These are phyloP conservation scores for Kodamaea restingae DNA, from an alignment of 805 yeast genomes.

Conservation along the genomic window DNA sequence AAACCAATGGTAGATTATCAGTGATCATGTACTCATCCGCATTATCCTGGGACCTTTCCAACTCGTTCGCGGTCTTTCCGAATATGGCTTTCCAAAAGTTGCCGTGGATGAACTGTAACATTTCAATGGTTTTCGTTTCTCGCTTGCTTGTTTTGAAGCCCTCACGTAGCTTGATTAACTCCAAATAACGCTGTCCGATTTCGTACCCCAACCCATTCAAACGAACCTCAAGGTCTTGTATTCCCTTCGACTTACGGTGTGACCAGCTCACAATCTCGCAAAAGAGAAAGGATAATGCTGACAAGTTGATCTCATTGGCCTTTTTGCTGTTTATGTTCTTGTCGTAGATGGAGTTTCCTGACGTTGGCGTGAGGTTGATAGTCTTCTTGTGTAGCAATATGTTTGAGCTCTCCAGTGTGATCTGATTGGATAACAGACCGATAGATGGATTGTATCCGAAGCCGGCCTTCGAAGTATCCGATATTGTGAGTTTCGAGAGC, in stretches of 20 bases:
- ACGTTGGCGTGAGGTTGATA: constrained; percentile 29
- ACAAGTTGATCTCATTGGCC: constrained; percentile 60
- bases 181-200: constrained; percentile 69
- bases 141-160: constrained; percentile 60
- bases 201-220: constrained; percentile 74
- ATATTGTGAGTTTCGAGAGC: constrained; percentile 25
- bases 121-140: constrained; percentile 61
- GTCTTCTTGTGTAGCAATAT: constrained; percentile 31
- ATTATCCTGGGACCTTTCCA: constrained; percentile 69
- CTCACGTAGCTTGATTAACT: constrained; percentile 63
- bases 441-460: constrained; percentile 44
- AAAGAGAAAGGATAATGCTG: constrained; percentile 66
- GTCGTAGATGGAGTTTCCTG: constrained; percentile 56
- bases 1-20: constrained; percentile 67
- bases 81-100: constrained; percentile 71
- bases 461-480: constrained; percentile 26
- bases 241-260: constrained; percentile 57
- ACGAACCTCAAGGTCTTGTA: constrained; percentile 54
- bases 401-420: constrained; percentile 35
- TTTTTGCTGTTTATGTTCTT: constrained; percentile 59
- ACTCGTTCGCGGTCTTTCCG: constrained; percentile 68
- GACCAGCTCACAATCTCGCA: constrained; percentile 66
- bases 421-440: constrained; percentile 39
- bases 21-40: constrained; percentile 73
- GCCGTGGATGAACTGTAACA: constrained; percentile 67